Evolutionary conservation across 192 early-diverging fungal genomes (phyloP).

Genomic region (Linderina pennispora): DNA sequence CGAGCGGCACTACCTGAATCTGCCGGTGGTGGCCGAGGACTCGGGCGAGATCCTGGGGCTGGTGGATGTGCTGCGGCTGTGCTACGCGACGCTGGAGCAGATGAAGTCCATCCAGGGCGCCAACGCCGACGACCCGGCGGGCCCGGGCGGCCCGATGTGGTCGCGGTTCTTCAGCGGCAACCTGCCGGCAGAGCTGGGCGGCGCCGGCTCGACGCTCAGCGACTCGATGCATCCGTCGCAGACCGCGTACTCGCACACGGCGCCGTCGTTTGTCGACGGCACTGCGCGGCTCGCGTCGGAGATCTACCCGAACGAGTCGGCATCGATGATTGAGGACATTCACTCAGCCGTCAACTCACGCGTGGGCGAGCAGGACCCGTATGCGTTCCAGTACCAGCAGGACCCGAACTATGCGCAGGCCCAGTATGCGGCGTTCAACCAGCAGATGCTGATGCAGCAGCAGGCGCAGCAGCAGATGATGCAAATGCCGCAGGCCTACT

Average conservation of each 20-base stretch:
- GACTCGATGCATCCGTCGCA: slow-evolving; percentile 52
- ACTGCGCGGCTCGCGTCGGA: slow-evolving; percentile 37
- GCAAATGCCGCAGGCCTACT: slow-evolving; percentile 31
- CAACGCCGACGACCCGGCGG: slow-evolving; percentile 11
- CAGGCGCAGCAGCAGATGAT: slow-evolving; percentile 26
- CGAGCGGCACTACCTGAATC: slow-evolving; percentile 78
- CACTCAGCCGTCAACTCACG: slow-evolving; percentile 50
- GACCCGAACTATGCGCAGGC: slow-evolving; percentile 16
- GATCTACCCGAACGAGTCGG: slow-evolving; percentile 48
- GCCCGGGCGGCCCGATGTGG: slow-evolving; percentile 59
- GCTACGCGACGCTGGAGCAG: slow-evolving; percentile 77
- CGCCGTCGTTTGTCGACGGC: slow-evolving; percentile 40
- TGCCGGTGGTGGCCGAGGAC: slow-evolving; percentile 70
- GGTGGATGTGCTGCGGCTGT: slow-evolving; percentile 77
- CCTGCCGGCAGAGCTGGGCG: slow-evolving; percentile 52
- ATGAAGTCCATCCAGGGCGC: slow-evolving; percentile 57
- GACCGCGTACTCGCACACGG: slow-evolving; percentile 17
- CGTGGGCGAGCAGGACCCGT: slow-evolving; percentile 45
- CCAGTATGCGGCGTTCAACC: slow-evolving; percentile 32
- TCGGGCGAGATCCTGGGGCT: slow-evolving; percentile 63
- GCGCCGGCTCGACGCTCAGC: slow-evolving; percentile 55
- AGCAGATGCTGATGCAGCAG: slow-evolving; percentile 14
- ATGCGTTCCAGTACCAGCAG: slow-evolving; percentile 24
- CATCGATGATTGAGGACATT: slow-evolving; percentile 50
- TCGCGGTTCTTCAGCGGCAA: slow-evolving; percentile 73